These are phyloP conservation scores for Hypoxylon sp. DNA, from an alignment of 2,329 filamentous ascomycete genomes.

Conservation along the genomic window DNA sequence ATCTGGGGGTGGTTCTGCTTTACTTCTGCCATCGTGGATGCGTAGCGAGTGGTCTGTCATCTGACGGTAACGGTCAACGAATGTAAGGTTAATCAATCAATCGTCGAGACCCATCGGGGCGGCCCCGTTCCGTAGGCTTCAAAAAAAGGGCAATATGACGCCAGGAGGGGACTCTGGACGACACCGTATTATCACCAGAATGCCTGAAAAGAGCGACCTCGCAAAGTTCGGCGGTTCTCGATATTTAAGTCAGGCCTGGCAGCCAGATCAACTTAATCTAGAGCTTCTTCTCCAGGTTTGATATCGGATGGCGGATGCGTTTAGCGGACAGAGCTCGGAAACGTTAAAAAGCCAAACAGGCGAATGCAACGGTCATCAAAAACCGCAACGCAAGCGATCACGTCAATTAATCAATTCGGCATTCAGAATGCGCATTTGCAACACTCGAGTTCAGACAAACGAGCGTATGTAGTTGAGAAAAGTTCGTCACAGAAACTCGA, in stretches of 20 bases:
- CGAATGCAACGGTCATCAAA: conserved; percentile 31
- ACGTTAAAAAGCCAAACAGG: not conserved
- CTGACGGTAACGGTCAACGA: conserved; percentile 11
- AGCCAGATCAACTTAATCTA: not conserved
- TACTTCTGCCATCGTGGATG: conserved; percentile 32
- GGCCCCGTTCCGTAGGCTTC: not conserved
- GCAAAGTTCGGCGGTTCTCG: not conserved
- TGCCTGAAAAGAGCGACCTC: not conserved
- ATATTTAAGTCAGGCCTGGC: not conserved
- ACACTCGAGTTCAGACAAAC: conserved; percentile 23
- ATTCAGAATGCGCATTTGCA: conserved; percentile 15
- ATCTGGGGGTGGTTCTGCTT: conserved; percentile 25
- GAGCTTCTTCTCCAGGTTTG: conserved; percentile 1
- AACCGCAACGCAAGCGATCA: not conserved
- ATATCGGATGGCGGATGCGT: conserved; percentile 18
- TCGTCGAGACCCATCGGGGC: not conserved
- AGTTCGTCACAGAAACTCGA: not conserved
- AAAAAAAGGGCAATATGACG: not conserved
- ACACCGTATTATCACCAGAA: not conserved
- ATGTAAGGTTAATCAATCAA: not conserved
- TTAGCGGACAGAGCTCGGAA: conserved; percentile 14
- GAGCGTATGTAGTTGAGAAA: conserved; percentile 10
- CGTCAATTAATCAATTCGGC: conserved; percentile 31
- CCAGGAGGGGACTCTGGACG: not conserved
- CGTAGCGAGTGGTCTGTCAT: conserved; percentile 23